Evolutionary conservation across 176 grass and related monocot genomes (phyloP), one percentile per base, ranked within the genome.

Genomic region (Raddia distichophylla): DNA sequence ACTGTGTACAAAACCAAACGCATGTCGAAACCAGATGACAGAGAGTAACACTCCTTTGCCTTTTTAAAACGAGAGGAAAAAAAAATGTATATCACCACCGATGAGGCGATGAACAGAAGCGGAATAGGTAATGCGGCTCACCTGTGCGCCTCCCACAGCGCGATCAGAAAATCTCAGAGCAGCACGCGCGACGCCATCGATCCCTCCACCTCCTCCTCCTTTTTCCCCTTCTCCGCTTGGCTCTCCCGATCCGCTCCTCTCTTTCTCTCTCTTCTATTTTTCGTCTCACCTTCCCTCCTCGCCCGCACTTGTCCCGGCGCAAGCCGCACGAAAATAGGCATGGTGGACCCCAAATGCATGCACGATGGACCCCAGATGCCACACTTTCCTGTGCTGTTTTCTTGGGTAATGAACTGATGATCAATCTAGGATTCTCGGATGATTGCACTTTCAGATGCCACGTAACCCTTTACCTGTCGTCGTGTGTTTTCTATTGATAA

Each of bases 101-200:
- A 6, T 43, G 18, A 37, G 8, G 22, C 69, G 69, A 37, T 9
- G 60, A 81, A 50, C 75, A 54, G 15, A n/a, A 18, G 57, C 18
- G 27, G 67, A 65, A 35, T 55, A 42, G 68, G 67, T 74, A 87
- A 87, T 77, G 86, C 65, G 60, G 74, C 86, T 88, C 67, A 88
- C 86, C 86, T 83, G 80, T 83, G 80, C 67, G 74, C 46, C 67
- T 67, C 46, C 11, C 62, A 34, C 15, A 10, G 32, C 34, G 55
- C 33, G 79, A 71, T 70, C 62, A 53, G 40, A 22, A 40, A 83
- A 59, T 6, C 60, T 67, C 52, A 83, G 32, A 46, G 33, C 60
- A 71, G 80, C 67, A 45, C 17, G 67, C 48, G 43, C 73, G 68
- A 63, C 75, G 85, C 71, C 78, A 62, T 75, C 22, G 66, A 74